phyloP scores from a whole-genome alignment of 2,329 filamentous ascomycete genomes.

The Onygenales sp. region DNA sequence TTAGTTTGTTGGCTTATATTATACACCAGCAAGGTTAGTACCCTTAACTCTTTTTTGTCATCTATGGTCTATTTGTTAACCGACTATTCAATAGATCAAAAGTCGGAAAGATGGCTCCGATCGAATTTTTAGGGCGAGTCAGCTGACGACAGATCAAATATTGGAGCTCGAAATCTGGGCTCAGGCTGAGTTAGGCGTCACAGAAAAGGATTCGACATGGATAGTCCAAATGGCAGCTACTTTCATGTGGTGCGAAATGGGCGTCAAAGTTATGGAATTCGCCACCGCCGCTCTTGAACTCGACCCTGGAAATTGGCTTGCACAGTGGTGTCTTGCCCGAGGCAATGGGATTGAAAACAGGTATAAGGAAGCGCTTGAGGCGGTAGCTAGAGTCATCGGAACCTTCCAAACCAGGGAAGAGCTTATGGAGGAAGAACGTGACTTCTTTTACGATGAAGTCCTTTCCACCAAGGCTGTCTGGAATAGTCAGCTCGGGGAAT shows the following conservation, averaged over 20 bases:
- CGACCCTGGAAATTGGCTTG: conserved; percentile 14
- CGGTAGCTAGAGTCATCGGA: conserved; percentile 6
- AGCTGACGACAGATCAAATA: conserved; percentile 8
- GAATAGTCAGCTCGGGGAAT: conserved; percentile 5
- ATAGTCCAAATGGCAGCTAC: conserved; percentile 15
- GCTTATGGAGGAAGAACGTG: conserved; percentile 4
- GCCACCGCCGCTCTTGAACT: conserved; percentile 13
- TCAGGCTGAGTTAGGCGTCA: conserved; percentile 6
- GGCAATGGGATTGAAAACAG: conserved; percentile 7
- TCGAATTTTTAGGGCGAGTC: background rate
- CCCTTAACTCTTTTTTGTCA: too few species aligned
- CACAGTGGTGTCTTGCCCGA: conserved; percentile 14
- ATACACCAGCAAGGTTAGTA: conserved; percentile 7
- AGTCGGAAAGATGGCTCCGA: background rate
- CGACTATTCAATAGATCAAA: conserved; percentile 3
- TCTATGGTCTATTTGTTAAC: too few species aligned
- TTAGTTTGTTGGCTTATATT: conserved; percentile 6
- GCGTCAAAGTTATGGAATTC: conserved; percentile 12
- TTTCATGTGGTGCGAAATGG: conserved; percentile 9
- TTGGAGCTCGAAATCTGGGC: conserved; percentile 10
- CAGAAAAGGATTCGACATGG: conserved; percentile 8
- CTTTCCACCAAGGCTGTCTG: conserved; percentile 4
- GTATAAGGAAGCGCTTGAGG: conserved; percentile 5
- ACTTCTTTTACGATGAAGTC: conserved; percentile 8
- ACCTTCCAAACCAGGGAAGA: conserved; percentile 7